These are phyloP conservation scores for Orbilia javanica DNA, from an alignment of 2,329 filamentous ascomycete species.

Conservation along the genomic window DNA sequence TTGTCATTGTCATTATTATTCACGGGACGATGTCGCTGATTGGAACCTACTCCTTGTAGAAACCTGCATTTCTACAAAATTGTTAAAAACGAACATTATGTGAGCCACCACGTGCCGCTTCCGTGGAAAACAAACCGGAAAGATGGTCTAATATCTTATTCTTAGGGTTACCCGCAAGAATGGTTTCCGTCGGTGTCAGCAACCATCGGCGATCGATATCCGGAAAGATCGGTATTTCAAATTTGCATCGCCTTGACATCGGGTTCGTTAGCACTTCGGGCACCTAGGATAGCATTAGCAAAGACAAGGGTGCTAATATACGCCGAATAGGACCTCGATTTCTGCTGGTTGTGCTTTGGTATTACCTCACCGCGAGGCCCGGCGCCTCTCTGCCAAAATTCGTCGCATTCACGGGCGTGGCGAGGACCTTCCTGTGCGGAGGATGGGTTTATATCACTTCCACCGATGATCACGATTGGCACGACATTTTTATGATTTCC, in stretches of 20 bases:
- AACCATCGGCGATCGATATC: conserved; percentile 96
- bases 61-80: conserved; percentile 93
- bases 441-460: conserved; percentile 99
- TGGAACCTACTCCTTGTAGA: conserved; percentile 44
- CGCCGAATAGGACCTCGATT: conserved; percentile 81
- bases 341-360: conserved; percentile 90
- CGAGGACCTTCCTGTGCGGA: conserved; percentile 92
- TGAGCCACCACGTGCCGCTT: conserved; percentile 61
- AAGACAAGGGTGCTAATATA: conserved; percentile 28
- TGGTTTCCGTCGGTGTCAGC: conserved; percentile 97
- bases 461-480: conserved; percentile 97
- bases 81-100: conserved; percentile 93
- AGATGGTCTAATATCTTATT: conserved; percentile 19
- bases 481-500: conserved; percentile 99
- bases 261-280: conserved; percentile 68
- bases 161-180: conserved; percentile 83
- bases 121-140: conserved; percentile 1
- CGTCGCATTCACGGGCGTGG: conserved; percentile 81
- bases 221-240: conserved; percentile 96
- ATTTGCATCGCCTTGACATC: conserved; percentile 97
- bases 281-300: neutral
- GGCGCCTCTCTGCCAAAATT: conserved; percentile 83
- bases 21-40: conserved; percentile 27
- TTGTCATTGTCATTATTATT: conserved; percentile 65
- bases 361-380: conserved; percentile 83